Base-by-base conservation (phyloP, 371 early-diverging fungal species). In the Nematocida parisii region DNA sequence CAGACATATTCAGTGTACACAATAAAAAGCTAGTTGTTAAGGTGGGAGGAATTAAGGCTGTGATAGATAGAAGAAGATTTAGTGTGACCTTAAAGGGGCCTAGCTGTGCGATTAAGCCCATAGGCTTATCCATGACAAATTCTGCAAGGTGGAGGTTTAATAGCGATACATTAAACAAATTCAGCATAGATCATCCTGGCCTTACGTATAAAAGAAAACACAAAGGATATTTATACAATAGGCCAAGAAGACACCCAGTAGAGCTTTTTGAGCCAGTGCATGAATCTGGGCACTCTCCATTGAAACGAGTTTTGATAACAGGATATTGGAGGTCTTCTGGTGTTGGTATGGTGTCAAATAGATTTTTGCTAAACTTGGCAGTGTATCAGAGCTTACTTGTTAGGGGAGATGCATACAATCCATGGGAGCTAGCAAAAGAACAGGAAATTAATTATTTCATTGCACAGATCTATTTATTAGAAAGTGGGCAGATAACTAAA, bases 231-330 rank as follows among this genome's bases (percentile, higher is more conserved):
- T 15, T 77, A 33, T 77, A 77, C 80, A 77, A 77, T 52, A 15
- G 54, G 27, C 80, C 80, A 20, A 40, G 80, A 60, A 57, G 80
- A 13, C n/a, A 15, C 9, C 0, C 24, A n/a, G n/a, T 13, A 9
- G 80, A 77, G 7, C 6, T 57, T 7, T 77, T 77, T 70, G 80
- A 77, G 13, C 66, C 66, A 3, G 20, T 18, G 7, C 6, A 22
- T 9, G 13, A 18, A 18, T 50, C 52, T 13, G 22, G 55, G 22
- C 0, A 9, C 4, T 60, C 57, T 11, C 68, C 68, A 4, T 45
- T 77, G 22, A 60, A 56, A 33, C 0, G 68, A 33, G 57, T 77
- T 20, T 9, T 39, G 2, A 47, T 77, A 5, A 33, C 9, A 0
- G 80, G 61, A 40, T 5, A 20, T 9, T 67, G 74, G 9, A 5